Evolutionary conservation across 805 yeast genomes (phyloP), one percentile per base, ranked within the genome.

Genomic region (Kuraishia borneana): DNA sequence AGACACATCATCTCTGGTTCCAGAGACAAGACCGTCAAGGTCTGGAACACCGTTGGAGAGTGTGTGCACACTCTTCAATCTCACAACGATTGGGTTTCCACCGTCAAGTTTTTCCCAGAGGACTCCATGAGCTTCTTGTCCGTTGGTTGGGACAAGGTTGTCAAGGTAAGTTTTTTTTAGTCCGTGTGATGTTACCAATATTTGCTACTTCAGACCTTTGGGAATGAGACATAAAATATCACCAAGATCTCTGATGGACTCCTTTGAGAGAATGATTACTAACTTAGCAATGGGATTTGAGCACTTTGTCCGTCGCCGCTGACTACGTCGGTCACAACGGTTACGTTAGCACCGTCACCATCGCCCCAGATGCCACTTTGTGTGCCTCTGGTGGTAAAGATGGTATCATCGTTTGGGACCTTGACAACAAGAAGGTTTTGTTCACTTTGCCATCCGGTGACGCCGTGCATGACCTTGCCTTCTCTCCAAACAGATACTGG

Each of bases 401-500:
- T 65, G 98, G 98, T 73, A 83, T 92, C 73, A 80, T 84, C 85
- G 79, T 92, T 64, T 92, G 99, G 99, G 94, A 88, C 74, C 76
- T 89, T 70, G 73, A 77, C 75, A 66, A 75, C 56, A 76, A 82
- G 73, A 65, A 69, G 60, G 78, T 88, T 60, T 74, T 88, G 60
- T 89, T 87, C 94, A 79, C 95, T 59, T 77, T 92, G 66, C 71
- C 75, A 58, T 89, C 95, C 56, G 85, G 92, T 66, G 92, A 89
- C 61, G 97, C 89, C 76, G 87, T 92, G 55, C 84, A 84, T 69
- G 94, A 96, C 64, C 77, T 92, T 63, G 95, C 96, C 56, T 92
- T 92, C 95, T 89, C 97, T 66, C 98, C 99, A 73, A 84, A 84
- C 94, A 88, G 98, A 82, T 92, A 84, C 94, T 92, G 98, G 98